Evolutionary conservation across 228 moss, liverwort and hornwort species (phyloP).

Genomic region (Sphagnum fallax): DNA sequence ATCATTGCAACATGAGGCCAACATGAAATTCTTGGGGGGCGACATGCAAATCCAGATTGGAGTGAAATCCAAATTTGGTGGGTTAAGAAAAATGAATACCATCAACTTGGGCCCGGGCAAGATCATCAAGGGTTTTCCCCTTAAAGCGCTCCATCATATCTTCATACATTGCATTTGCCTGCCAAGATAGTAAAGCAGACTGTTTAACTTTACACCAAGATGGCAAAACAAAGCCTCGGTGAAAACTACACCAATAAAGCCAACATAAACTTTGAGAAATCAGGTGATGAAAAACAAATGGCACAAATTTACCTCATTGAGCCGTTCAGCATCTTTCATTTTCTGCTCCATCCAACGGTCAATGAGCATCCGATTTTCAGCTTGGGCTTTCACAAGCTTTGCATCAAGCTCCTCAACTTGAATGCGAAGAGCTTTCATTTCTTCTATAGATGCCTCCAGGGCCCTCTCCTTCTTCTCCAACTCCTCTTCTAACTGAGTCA

Average conservation of each 20-base stretch:
- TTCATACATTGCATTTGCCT: constrained; percentile 92
- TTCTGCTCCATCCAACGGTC: constrained; percentile 96
- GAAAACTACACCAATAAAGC: too few species aligned
- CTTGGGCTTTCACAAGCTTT: constrained; percentile 37
- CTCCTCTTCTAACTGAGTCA: constrained; percentile 33
- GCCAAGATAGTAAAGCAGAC: neutral
- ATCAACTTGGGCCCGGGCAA: constrained; percentile 82
- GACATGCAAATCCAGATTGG: too few species aligned
- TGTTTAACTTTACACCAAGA: too few species aligned
- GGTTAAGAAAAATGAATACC: constrained; percentile 17
- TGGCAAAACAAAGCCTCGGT: too few species aligned
- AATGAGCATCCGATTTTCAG: constrained; percentile 78
- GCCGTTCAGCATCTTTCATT: constrained; percentile 85
- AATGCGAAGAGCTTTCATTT: constrained; percentile 38
- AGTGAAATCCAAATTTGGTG: neutral
- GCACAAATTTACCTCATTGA: constrained; percentile 42
- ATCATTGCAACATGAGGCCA: too few species aligned
- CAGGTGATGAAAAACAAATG: too few species aligned
- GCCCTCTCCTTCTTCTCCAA: constrained; percentile 22
- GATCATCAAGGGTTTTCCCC: constrained; percentile 73
- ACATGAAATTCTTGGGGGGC: too few species aligned
- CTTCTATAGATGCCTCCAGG: constrained; percentile 40
- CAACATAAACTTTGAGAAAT: too few species aligned
- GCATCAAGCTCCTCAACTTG: constrained; percentile 49
- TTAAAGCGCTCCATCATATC: constrained; percentile 93